Evolutionary conservation across 192 early-diverging fungal species (phyloP).

Genomic region (Coemansia javaensis): DNA sequence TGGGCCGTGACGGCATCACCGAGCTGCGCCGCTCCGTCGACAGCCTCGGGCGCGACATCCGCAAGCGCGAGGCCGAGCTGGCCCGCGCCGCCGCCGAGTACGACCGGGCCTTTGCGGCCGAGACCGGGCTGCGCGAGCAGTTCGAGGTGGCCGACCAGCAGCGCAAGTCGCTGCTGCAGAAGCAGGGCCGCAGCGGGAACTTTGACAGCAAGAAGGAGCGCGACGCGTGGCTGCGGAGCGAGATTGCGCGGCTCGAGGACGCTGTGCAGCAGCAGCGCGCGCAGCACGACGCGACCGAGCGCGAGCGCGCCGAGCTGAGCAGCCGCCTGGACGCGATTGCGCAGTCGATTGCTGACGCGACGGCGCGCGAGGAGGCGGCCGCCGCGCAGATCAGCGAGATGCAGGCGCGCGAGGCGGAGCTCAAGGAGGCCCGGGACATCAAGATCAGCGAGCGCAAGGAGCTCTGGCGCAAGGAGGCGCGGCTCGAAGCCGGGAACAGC

Average conservation of each 20-base stretch:
- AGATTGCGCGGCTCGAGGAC: slow-evolving; percentile 62
- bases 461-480: slow-evolving; percentile 85
- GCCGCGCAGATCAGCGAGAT: slow-evolving; percentile 24
- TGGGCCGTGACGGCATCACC: slow-evolving; percentile 50
- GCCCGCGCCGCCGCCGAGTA: slow-evolving; percentile 61
- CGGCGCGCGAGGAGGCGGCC: slow-evolving; percentile 17
- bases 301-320: slow-evolving; percentile 27
- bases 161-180: slow-evolving; percentile 72
- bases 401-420: slow-evolving; percentile 33
- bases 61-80: slow-evolving; percentile 58
- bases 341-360: slow-evolving; percentile 21
- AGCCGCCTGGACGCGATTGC: slow-evolving; percentile 17
- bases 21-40: slow-evolving; percentile 41
- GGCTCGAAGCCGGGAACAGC: slow-evolving; percentile 59
- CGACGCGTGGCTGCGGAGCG: slow-evolving; percentile 68
- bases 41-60: slow-evolving; percentile 25
- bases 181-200: slow-evolving; percentile 78
- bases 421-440: slow-evolving; percentile 39
- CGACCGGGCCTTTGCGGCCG: slow-evolving; percentile 54
- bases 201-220: slow-evolving; percentile 71
- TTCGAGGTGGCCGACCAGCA: slow-evolving; percentile 66
- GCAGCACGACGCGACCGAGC: slow-evolving; percentile 49
- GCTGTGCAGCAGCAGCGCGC: slow-evolving; percentile 52
- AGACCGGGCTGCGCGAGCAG: slow-evolving; percentile 60
- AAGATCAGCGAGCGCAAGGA: slow-evolving; percentile 57